Evolutionary conservation across 1,284 basidiomycete genomes (phyloP).

Genomic region (Ceraceosorus guamensis): DNA sequence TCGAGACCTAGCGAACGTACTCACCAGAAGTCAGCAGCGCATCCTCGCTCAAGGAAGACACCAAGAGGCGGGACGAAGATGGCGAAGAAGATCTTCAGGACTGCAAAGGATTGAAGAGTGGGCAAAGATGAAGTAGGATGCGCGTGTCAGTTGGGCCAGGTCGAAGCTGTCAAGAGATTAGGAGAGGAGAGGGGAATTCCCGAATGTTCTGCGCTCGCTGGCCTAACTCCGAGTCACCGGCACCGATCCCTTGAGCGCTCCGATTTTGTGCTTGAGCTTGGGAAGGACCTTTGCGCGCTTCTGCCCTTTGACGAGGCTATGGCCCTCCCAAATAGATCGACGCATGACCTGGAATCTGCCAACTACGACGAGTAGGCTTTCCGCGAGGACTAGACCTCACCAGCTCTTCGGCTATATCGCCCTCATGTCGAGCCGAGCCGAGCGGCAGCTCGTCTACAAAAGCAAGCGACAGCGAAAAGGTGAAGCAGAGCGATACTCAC

Average conservation of each 20-base stretch:
- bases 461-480: not conserved
- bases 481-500: not conserved
- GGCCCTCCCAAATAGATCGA: too few relatives aligned
- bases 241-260: not conserved
- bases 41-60: slow-evolving; percentile 31
- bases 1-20: too few relatives aligned
- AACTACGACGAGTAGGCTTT: not conserved
- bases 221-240: not conserved
- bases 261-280: not conserved
- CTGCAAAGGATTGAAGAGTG: not conserved
- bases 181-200: slow-evolving; percentile 3
- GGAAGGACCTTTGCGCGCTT: too few relatives aligned
- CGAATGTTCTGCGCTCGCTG: not conserved
- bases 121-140: not conserved
- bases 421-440: too few relatives aligned
- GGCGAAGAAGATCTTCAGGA: slow-evolving; percentile 21
- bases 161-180: not conserved
- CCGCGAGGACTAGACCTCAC: too few relatives aligned
- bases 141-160: not conserved
- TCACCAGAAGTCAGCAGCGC: slow-evolving; percentile 18
- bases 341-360: not conserved
- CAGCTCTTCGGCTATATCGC: too few relatives aligned
- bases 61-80: slow-evolving; percentile 28
- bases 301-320: too few relatives aligned
- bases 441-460: not conserved